These are phyloP conservation scores for Ramularia collo-cygni DNA, from an alignment of 2,329 filamentous ascomycete species.

Conservation along the genomic window DNA sequence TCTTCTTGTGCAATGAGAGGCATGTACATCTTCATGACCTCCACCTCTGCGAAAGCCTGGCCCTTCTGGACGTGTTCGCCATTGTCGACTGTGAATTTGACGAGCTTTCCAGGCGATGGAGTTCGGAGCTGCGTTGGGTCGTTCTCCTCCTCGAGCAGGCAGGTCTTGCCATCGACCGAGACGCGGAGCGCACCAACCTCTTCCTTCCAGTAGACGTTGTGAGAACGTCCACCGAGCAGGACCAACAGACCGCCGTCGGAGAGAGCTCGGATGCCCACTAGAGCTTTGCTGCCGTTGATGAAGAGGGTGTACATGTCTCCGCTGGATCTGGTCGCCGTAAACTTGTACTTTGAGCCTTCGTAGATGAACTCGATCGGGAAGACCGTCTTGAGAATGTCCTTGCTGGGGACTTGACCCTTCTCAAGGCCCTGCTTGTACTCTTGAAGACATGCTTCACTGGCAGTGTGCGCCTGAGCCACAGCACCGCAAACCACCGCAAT, in stretches of 20 bases:
- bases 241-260: constrained; percentile 91
- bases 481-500: constrained; percentile 94
- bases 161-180: constrained; percentile 97
- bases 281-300: constrained; percentile 96
- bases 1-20: constrained; percentile 91
- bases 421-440: constrained; percentile 86
- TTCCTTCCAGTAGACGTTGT: constrained; percentile 99
- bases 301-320: constrained; percentile 93
- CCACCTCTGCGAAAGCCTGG: constrained; percentile 90
- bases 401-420: constrained; percentile 94
- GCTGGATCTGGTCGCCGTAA: constrained; percentile 90
- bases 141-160: constrained; percentile 95
- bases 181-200: constrained; percentile 92
- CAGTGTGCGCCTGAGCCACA: constrained; percentile 86
- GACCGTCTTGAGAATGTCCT: constrained; percentile 94
- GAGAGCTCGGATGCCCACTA: constrained; percentile 84
- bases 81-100: constrained; percentile 96
- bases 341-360: constrained; percentile 93
- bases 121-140: constrained; percentile 95
- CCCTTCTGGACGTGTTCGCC: constrained; percentile 88
- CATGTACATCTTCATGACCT: constrained; percentile 99
- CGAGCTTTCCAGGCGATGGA: constrained; percentile 91
- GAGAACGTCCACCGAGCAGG: constrained; percentile 82
- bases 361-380: constrained; percentile 99
- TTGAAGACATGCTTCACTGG: constrained; percentile 80